Base-by-base conservation (phyloP, 768 basidiomycete species). In the Lactarius deliciosus region DNA sequence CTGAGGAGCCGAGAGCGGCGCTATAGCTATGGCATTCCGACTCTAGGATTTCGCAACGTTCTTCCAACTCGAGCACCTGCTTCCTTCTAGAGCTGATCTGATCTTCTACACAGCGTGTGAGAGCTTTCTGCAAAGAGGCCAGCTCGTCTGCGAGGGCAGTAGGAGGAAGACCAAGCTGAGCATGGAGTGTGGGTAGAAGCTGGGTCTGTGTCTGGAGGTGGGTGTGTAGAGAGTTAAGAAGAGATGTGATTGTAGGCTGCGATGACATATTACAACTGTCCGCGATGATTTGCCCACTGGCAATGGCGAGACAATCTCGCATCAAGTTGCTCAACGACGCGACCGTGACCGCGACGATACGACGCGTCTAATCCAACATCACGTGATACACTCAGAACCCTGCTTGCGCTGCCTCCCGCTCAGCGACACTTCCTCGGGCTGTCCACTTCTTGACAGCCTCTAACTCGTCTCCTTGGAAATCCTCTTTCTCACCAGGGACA, bases 81-180 rank as follows among this genome's bases (percentile, higher is more conserved):
- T 87, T 84, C 74, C 86, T 79, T 65, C 91, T 80, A 20, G 80
- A 74, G 16, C 88, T 81, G 50, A 96, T 86, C 72, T 92, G 88
- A 6, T 79, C 78, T 71, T 94, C 90, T 16, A 96, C 89, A 30
- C 90, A 87, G 64, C 84, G 81, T 63, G 88, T 84, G 54, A 96
- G 86, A 58, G 89, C 86, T 38, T 87, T 81, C 72, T 94, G 89
- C 8, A 96, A 82, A 9, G 82, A 76, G 61, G 82, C 79, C 38
- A 96, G 81, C 66, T 97, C 94, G 74, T 92, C 89, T 74, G 91
- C 86, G 53, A 96, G 84, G 0, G 92, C 88, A 13, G 87, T 86
- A 32, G 85, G 77, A 10, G 94, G 92, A 16, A 96, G 82, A 38
- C 92, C 93, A 18, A 96, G 89, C 73, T 92, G 92, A 1, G 85